Base-by-base conservation (phyloP, 768 basidiomycete genomes). In the Leccinum imitatum region DNA sequence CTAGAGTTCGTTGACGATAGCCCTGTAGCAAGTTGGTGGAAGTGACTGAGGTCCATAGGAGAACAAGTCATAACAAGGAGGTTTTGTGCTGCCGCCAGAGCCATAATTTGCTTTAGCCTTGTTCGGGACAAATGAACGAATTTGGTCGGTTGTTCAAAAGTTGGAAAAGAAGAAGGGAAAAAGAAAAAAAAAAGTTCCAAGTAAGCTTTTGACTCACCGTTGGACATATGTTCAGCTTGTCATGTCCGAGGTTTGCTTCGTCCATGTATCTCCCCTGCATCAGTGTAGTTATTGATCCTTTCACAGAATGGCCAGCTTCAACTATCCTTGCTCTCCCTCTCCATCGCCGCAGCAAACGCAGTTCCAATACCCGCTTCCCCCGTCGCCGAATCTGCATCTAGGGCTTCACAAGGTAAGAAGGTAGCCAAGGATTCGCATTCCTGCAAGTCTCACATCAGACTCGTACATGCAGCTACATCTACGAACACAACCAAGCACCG, bases 241-340 rank as follows among this genome's bases (percentile, higher is more conserved):
- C 66, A 67, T 67, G 65, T 67, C 65, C 57, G 66, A 67, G 65
- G 66, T 67, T 37, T 25, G 66, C 56, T 19, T 60, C 23, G 47
- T 10, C 9, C 39, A 4, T 15, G 1, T 17, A 30, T 30, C 30
- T 30, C 30, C 27, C 30, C 30, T 30, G 30, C 30, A 30, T 30
- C 30, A 30, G 30, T 30, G 30, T 30, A 30, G 30, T 30, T 9
- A n/a, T 53, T 51, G 56, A 58, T 37, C 19, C 23, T 50, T 51
- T 35, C 11, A 5, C 4, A 64, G 63, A 61, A 65, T 64, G 63
- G 1, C 39, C 60, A 63, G 23, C 31, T 58, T 21, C 61, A 60
- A 51, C 62, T 62, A 52, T 88, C 87, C 66, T 77, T 91, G 21
- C 81, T 91, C 46, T 90, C 89, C 6, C 75, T 91, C 57, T 89